Base-by-base conservation (phyloP, 768 basidiomycete genomes). In the Boletus rubescentipes region DNA sequence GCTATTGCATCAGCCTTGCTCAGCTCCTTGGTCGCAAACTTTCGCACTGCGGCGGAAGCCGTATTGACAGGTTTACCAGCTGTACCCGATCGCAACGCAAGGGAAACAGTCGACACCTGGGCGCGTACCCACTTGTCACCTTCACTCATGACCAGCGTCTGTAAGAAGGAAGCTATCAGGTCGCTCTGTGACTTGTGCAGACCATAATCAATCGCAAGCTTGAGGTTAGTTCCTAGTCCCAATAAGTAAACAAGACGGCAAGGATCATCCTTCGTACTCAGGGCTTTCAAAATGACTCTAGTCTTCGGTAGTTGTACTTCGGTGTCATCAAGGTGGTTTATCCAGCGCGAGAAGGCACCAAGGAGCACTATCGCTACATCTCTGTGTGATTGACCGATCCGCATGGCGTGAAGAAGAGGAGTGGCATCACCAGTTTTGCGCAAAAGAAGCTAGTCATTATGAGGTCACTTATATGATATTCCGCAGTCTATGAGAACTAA, bases 91-190 rank as follows among this genome's bases (percentile, higher is more conserved):
- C 83, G 81, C 51, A 97, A 73, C 3, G 91, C 86, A 39, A 86
- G 79, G 0, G 84, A 79, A 49, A 94, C 75, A 42, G 82, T 83
- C 16, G 81, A 78, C 4, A 85, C 80, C 54, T 93, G 83, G 3
- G 83, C 79, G 53, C 76, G 75, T n/a, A 98, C 81, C 91, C 92
- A 97, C 57, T 83, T 80, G 61, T 95, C 91, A 15, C 95, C 95
- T 76, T 97, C 94, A 51, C 90, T 93, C 95, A 98, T 98, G 61
- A 98, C 84, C 34, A 98, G 75, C 15, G 93, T 93, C 73, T 98
- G 95, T 63, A 98, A 75, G 71, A 95, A 98, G 1, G 91, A 93
- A 5, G 95, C 90, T 46, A 91, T 89, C 41, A 98, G 79, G 63
- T 91, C 87, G 56, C 83, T 88, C 67, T 92, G 88, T 0, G 86